Base-by-base conservation (phyloP, 768 basidiomycete genomes). In the Butyriboletus loyo region DNA sequence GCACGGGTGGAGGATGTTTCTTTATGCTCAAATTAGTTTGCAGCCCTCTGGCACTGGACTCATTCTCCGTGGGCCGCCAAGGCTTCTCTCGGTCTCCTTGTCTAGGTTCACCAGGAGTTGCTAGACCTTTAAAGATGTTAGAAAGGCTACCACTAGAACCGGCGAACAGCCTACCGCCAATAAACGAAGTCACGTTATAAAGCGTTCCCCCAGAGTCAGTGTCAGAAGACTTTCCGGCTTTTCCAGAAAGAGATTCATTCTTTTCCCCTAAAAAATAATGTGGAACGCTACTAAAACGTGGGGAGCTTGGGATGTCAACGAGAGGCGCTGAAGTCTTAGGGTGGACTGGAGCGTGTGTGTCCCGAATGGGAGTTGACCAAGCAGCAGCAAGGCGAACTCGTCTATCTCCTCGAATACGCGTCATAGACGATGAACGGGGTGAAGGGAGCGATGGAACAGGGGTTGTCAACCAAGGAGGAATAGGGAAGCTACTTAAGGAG, bases 101-200 rank as follows among this genome's bases (percentile, higher is more conserved):
- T 34, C 53, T 50, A 37, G 52, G 55, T 14, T 50, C 56, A 2
- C 34, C 43, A 21, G 72, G 73, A 17, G 65, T 61, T 4, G 73
- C 71, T 45, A 76, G 42, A 54, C 67, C 77, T 78, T 46, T 5
- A 4, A 50, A 7, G 19, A 31, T 9, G 35, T 68, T 39, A 62
- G 46, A 39, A 24, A 28, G 25, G 10, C 2, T 19, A 25, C 11
- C 27, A 30, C 49, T 32, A 38, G 39, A 31, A 35, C 5, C 21
- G 9, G 35, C 5, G 31, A 57, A 46, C 21, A 28, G 57, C 77
- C 53, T 52, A 78, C 79, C 66, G 38, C 71, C 82, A 56, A 89
- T 86, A 62, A 89, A 88, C 1, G 87, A 88, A 15, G 86, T 89
- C 19, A 88, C 84, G 52, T 88, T 86, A 60, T 82, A 87, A 52